Evolutionary conservation across 164 flowering plant species (phyloP).

Genomic region (Umbilicus rupestris): DNA sequence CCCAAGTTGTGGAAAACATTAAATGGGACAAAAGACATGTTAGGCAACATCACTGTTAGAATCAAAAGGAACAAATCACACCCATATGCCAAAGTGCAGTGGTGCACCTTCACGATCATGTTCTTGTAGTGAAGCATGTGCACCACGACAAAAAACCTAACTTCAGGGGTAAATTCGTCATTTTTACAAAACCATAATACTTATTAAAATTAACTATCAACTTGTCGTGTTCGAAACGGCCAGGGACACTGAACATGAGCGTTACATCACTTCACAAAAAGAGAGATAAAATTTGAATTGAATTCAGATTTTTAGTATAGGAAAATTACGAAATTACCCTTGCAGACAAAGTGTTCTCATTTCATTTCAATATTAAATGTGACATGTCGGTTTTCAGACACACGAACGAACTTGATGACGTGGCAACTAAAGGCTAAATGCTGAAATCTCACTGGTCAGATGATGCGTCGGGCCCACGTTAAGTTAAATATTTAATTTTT

Average conservation of each 20-base stretch:
- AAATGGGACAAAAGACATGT: slow-evolving; percentile 5
- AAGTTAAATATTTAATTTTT: background rate
- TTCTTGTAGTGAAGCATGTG: no score
- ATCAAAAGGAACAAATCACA: background rate
- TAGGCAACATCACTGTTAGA: background rate
- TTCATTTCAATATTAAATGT: background rate
- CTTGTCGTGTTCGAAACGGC: slow-evolving; percentile 1
- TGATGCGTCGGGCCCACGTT: no score
- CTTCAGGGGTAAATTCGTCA: background rate
- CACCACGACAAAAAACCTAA: background rate
- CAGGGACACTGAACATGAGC: background rate
- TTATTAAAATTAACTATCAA: background rate
- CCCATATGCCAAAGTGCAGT: slow-evolving; percentile 5
- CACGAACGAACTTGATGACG: background rate
- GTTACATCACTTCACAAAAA: background rate
- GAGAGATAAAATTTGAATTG: background rate
- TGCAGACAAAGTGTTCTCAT: background rate
- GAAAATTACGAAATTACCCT: no score
- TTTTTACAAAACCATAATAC: no score
- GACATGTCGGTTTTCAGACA: background rate
- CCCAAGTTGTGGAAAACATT: background rate
- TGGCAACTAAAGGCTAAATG: background rate
- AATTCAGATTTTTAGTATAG: background rate
- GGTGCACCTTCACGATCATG: background rate
- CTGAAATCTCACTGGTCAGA: no score